phyloP scores from a whole-genome alignment of 495 filamentous ascomycete species.

The Lindgomyces ingoldianus region DNA sequence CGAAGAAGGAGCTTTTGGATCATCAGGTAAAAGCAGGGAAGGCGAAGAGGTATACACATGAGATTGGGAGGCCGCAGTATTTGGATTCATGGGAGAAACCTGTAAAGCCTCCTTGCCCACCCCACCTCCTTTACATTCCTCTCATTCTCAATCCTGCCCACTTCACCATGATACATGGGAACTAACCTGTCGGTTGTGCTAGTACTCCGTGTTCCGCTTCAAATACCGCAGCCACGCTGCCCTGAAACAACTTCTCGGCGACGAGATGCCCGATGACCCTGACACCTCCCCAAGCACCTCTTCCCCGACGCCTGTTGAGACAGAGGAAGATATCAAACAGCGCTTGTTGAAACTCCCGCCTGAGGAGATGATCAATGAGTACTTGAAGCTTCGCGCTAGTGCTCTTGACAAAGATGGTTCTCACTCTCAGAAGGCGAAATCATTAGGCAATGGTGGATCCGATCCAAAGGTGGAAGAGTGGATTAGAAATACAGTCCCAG shows the following conservation, averaged over 20 bases:
- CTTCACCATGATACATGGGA: no score
- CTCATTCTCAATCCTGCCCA: not conserved
- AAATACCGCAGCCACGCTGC: constrained; percentile 47
- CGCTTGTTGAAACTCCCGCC: not conserved
- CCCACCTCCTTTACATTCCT: not conserved
- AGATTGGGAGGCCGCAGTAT: constrained; percentile 44
- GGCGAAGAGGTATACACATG: constrained; percentile 45
- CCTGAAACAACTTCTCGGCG: constrained; percentile 11
- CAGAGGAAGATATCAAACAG: not conserved
- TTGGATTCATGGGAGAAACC: constrained; percentile 48
- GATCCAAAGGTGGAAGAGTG: not conserved
- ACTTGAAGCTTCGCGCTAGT: not conserved
- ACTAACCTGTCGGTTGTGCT: no score
- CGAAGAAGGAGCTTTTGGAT: constrained; percentile 22
- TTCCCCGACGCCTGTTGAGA: not conserved
- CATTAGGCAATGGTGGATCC: not conserved
- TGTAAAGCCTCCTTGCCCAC: not conserved
- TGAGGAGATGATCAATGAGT: not conserved
- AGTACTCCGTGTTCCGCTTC: constrained; percentile 54
- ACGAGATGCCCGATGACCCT: constrained; percentile 3
- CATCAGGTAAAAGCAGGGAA: constrained; percentile 46
- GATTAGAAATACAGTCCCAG: no score
- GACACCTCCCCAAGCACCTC: not conserved
- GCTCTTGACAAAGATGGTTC: not conserved
- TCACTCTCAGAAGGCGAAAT: not conserved